Evolutionary conservation across 129 eudicot species (phyloP).

Genomic region (Tagetes erecta): DNA sequence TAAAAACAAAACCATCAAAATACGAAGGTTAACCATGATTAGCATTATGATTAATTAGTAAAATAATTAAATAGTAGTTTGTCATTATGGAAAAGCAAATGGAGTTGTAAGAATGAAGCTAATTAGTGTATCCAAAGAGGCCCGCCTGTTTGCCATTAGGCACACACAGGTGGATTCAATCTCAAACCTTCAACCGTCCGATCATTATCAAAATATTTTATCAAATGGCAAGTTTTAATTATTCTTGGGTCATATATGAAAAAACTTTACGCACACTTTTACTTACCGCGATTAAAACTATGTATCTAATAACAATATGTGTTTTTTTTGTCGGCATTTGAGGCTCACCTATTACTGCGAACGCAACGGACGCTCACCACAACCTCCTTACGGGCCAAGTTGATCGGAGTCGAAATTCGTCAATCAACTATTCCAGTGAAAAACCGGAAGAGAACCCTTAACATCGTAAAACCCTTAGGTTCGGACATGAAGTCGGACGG

Average conservation of each 20-base stretch:
- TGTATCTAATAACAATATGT: too few relatives aligned
- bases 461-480: too few relatives aligned
- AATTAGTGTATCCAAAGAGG: background rate
- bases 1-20: background rate
- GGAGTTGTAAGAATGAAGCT: slow-evolving; percentile 22
- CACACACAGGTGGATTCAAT: background rate
- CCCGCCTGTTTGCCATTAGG: slow-evolving; percentile 5
- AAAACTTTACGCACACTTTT: background rate
- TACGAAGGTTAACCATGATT: background rate
- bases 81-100: slow-evolving; percentile 15
- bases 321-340: too few relatives aligned
- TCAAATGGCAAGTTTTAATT: background rate
- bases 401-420: too few relatives aligned
- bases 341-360: too few relatives aligned
- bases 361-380: too few relatives aligned
- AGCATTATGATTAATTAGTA: background rate
- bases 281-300: background rate
- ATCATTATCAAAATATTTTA: slow-evolving; percentile 7
- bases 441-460: too few relatives aligned
- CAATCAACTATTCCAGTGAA: too few relatives aligned
- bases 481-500: too few relatives aligned
- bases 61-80: background rate
- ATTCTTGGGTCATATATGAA: background rate
- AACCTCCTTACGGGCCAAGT: too few relatives aligned
- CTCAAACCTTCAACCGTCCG: background rate